A percentile compares a stretch with the other conserved stretches of the same genome.
Evolutionary conservation across 2,329 filamentous ascomycete genomes (phyloP).

Genomic region (Monosporascus ibericus): DNA sequence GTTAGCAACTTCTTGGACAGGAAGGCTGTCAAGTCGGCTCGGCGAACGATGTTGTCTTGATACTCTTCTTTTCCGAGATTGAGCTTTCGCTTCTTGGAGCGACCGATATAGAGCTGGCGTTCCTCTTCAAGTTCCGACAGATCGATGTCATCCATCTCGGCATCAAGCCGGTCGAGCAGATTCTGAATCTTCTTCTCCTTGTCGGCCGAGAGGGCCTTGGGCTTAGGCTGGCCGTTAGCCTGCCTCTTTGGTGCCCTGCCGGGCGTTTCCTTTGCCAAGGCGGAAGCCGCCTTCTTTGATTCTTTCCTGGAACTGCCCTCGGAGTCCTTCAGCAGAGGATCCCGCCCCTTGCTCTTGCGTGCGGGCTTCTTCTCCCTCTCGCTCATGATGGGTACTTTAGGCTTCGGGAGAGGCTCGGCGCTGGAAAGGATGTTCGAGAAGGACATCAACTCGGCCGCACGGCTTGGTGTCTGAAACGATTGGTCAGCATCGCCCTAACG

Average conservation of each 20-base stretch:
- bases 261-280: conserved; percentile 37
- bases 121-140: conserved; percentile 39
- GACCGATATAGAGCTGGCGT: conserved; percentile 45
- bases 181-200: conserved; percentile 66
- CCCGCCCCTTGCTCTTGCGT: conserved; percentile 42
- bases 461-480: conserved; percentile 57
- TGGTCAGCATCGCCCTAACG: conserved; percentile 5
- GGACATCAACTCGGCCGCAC: conserved; percentile 84
- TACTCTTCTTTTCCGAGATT: conserved; percentile 60
- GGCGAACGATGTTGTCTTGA: conserved; percentile 56
- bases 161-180: conserved; percentile 45
- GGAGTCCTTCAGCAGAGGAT: conserved; percentile 44
- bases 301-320: conserved; percentile 40
- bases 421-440: conserved; percentile 91
- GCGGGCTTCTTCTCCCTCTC: conserved; percentile 33
- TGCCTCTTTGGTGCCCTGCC: conserved; percentile 51
- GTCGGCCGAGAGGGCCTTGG: conserved; percentile 45
- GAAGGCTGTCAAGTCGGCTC: conserved; percentile 51
- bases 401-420: conserved; percentile 57
- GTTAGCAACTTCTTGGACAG: conserved; percentile 57
- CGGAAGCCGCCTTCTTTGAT: conserved; percentile 44
- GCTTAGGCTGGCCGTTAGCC: conserved; percentile 51
- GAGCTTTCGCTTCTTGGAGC: conserved; percentile 59
- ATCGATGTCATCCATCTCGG: conserved; percentile 33
- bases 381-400: conserved; percentile 32